Evolutionary conservation across 768 basidiomycete species (phyloP), one percentile per base, ranked within the genome.

Genomic region (Scleroderma bovista): DNA sequence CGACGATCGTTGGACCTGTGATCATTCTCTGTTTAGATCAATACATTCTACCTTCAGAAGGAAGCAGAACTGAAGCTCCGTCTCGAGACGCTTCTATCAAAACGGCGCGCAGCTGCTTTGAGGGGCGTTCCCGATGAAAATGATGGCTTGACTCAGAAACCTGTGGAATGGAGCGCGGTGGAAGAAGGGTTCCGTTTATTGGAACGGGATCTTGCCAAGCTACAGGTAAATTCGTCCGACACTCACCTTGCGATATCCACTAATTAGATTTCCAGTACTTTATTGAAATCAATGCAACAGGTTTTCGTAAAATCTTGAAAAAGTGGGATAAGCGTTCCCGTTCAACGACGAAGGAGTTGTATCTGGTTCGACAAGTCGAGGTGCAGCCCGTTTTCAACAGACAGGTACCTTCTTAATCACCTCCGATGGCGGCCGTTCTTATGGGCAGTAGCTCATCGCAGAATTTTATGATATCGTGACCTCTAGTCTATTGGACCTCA

Each of bases 371-470:
- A 26, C 96, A 98, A 65, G 94, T 99, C 2, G 96, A 99, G 57
- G 89, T 98, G n/a, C 96, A 98, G 60, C 96, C 94, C 1, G 93
- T 94, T 38, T 97, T 97, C 71, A 94, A 97, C 63, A 76, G 94
- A 69, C 92, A 94, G 74, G 90, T 88, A 49, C 47, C 78, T 63
- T n/a, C 31, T 44, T 15, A 23, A 22, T 48, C 46, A 44, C 44
- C 13, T 45, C 36, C 16, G 20, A 38, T 37, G 17, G 46, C 31
- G 46, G 47, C 53, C 59, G 40, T 61, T 34, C 44, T 51, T 32
- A 49, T 49, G 44, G 54, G 47, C 52, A 50, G 29, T 60, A 95
- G 85, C 87, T 97, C 62, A 93, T 99, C 48, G 89, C 94, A 48
- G 93, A 96, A 65, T 76, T 99, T 37, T 87, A 93, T 22, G 93